A percentile compares a stretch with the other conserved stretches of the same genome.
These are phyloP conservation scores for Monosporascus sp. DNA, from an alignment of 2,329 filamentous ascomycete genomes.

Conservation along the genomic window DNA sequence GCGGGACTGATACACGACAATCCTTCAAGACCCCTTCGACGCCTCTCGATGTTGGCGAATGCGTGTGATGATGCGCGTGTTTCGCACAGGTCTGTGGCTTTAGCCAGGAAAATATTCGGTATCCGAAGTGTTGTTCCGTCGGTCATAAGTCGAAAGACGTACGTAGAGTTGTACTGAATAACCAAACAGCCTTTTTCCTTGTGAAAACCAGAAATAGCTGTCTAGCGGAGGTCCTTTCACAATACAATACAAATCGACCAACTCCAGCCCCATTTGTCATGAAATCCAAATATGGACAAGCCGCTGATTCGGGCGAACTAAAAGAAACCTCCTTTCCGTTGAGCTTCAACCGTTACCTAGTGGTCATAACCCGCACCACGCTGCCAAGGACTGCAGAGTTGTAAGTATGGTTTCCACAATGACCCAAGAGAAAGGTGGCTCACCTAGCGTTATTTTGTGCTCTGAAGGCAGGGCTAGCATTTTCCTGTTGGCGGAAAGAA, in stretches of 20 bases:
- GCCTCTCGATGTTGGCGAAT: neutral
- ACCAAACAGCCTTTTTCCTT: conserved; percentile 9
- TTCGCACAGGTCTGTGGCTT: conserved; percentile 4
- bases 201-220: conserved; percentile 13
- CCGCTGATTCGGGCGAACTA: conserved; percentile 15
- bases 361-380: conserved; percentile 51
- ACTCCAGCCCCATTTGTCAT: conserved; percentile 25
- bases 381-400: conserved; percentile 44
- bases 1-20: neutral
- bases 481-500: conserved; percentile 33
- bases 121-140: neutral
- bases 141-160: neutral
- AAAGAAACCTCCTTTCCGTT: conserved; percentile 18
- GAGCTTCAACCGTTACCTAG: conserved; percentile 23
- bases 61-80: neutral
- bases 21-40: neutral
- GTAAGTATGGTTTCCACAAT: conserved; percentile 14
- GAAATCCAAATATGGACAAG: conserved; percentile 23
- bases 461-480: conserved; percentile 34
- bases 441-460: conserved; percentile 41
- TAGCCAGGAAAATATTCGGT: neutral
- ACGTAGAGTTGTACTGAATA: conserved; percentile 3
- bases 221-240: conserved; percentile 13
- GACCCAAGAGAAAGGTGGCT: conserved; percentile 13
- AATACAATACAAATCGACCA: conserved; percentile 24